These are phyloP conservation scores for Fomitopsis serialis DNA, from an alignment of 768 basidiomycete species.

Conservation along the genomic window DNA sequence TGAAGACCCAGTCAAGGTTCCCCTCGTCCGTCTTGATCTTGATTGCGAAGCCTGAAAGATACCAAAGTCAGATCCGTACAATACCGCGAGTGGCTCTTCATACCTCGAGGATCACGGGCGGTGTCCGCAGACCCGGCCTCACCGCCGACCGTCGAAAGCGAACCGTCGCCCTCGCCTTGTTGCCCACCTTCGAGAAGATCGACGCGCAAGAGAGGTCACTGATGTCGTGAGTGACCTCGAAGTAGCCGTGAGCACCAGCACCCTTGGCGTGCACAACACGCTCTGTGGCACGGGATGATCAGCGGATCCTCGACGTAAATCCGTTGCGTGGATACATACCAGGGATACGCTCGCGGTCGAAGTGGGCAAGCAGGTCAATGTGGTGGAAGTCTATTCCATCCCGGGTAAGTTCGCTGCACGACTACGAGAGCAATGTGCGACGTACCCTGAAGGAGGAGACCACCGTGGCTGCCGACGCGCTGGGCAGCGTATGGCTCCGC, in stretches of 20 bases:
- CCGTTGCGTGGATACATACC: constrained; percentile 12
- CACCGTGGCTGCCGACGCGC: constrained; percentile 68
- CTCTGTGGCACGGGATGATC: constrained; percentile 35
- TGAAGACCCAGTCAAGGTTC: constrained; percentile 89
- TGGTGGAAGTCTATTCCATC: constrained; percentile 70
- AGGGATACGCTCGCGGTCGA: constrained; percentile 93
- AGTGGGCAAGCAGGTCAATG: constrained; percentile 87
- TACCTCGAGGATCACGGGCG: constrained; percentile 78
- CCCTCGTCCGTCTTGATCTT: constrained; percentile 90
- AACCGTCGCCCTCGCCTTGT: constrained; percentile 67
- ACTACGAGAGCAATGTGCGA: constrained; percentile 1
- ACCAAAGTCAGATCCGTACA: background rate
- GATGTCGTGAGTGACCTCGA: constrained; percentile 83
- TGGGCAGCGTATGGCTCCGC: constrained; percentile 74
- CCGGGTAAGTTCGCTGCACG: constrained; percentile 12
- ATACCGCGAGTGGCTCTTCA: background rate
- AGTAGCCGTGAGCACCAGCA: constrained; percentile 89
- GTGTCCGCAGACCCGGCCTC: constrained; percentile 85
- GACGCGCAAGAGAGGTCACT: constrained; percentile 73
- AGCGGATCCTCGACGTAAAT: background rate
- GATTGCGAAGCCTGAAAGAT: constrained; percentile 69
- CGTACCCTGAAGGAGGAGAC: constrained; percentile 84
- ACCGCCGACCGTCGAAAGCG: constrained; percentile 92
- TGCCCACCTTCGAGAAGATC: constrained; percentile 60
- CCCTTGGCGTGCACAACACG: constrained; percentile 93